A percentile compares a stretch with the other conserved stretches of the same genome.
Conservation (phyloP, 176 grass and related monocot species). For the Oryza glumipatula region DNA sequence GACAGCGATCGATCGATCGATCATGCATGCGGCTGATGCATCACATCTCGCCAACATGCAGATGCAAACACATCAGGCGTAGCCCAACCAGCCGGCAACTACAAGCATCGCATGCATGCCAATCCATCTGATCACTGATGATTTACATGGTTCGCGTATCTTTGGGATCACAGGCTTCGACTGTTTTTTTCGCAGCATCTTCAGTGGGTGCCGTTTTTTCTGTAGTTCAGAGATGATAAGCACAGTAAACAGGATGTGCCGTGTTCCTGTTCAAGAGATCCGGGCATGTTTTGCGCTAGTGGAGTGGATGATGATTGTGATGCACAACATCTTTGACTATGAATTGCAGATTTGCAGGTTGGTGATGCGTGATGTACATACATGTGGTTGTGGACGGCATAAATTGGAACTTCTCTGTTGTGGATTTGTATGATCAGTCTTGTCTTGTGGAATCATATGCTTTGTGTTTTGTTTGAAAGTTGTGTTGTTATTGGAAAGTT, state of each 20-base stretch:
- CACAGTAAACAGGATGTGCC: background rate
- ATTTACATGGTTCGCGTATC: background rate
- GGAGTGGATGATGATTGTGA: background rate
- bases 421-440: background rate
- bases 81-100: background rate
- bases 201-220: background rate
- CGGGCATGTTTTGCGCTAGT: background rate
- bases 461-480: background rate
- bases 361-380: background rate
- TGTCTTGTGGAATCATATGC: background rate
- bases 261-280: background rate
- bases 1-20: background rate
- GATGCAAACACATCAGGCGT: background rate
- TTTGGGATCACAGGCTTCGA: background rate
- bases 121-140: background rate
- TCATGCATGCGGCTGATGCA: background rate
- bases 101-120: background rate
- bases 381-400: background rate
- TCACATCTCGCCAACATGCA: conserved; percentile 27
- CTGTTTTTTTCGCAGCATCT: background rate
- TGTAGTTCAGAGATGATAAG: conserved; percentile 5
- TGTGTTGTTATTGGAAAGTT: background rate
- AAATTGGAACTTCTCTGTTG: background rate
- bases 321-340: background rate
- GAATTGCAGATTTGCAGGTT: background rate